Base-by-base conservation (phyloP, 1,284 basidiomycete species). In the Peniophora sp. region DNA sequence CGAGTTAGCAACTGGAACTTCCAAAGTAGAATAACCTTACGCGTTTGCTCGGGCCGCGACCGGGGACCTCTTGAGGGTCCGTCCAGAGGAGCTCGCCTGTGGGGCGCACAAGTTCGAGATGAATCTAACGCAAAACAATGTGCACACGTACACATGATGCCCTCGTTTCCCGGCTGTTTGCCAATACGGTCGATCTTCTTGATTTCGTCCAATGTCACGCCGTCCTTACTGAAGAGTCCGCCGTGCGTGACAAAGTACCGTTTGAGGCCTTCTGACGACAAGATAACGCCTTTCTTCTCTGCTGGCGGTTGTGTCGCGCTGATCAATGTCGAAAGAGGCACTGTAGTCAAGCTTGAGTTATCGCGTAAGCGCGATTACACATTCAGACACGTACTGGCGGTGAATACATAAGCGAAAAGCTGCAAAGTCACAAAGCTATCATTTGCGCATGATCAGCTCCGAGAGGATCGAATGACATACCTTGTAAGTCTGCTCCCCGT, bases 211-310 rank as follows among this genome's bases (percentile, higher is more conserved):
- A 99, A 73, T 3, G 90, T 92, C 10, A 99, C 92, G 41, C 81
- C 87, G 63, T 99, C 97, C 63, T 90, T 89, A 67, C 91, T 93
- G 72, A 98, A 98, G 12, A 98, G 77, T 11, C 97, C 97, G 23
- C 94, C 94, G 63, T 99, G 97, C 2, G 97, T 92, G 56, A 99
- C 85, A 61, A 98, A 97, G 72, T 88, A 98, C 32, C 95, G 84
- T 67, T 95, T 97, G 48, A 74, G 67, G 12, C 92, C 92, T 51
- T 90, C 75, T 2, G 85, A 79, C n/a, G 88, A 90, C 11, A 98
- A 72, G 54, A 97, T 96, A 1, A 73, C 70, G 24, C 69, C 68
- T 51, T 62, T 61, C 35, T 59, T 67, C 50, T 69, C 66, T 54
- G 57, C 58, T 47, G 83, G 90, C 2, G 79, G 72, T 58, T 81